Base-by-base conservation (phyloP, 2,329 filamentous ascomycete genomes). In the Lachnellula hyalina region DNA sequence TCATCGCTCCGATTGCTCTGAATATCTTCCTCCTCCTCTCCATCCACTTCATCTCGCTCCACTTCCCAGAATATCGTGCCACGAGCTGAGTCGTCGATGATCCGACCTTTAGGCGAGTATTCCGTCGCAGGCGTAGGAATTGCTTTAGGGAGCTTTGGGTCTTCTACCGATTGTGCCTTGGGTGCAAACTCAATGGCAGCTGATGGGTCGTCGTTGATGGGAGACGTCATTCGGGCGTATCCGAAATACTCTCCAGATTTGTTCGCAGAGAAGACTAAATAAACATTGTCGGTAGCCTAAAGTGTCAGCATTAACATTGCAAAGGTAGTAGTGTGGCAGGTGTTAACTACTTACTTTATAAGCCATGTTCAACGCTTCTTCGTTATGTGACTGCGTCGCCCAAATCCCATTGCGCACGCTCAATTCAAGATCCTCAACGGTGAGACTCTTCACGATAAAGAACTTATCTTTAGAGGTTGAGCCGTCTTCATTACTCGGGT, bases 41-140 rank as follows among this genome's bases (percentile, higher is more conserved):
- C 67, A 17, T 75, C 74, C 11, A 69, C 66, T 1, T 84, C 84
- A 0, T 82, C 81, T 34, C 77, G 72, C 49, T 93, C 86, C 6
- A 86, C 86, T 70, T 97, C 93, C 93, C 93, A 97, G 66, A 97
- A 97, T 41, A 96, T 96, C 0, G 92, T 96, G 0, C 93, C 93
- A n/a, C 93, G 82, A 0, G 90, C 87, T 4, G 89, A 92, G 68
- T 97, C 93, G 65, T 96, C 90, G 47, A 96, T 93, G 55, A 97
- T 95, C 52, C 85, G 84, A 23, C 93, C 93, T 65, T 82, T 86
- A 0, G 92, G 92, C 2, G 88, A 87, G 50, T 80, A 86, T 47
- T 89, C 84, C 0, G 87, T 95, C 17, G 89, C 84, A 54, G 87
- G 83, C 21, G 90, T 96, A 0, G 84, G 79, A 11, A 91, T 95